These are phyloP conservation scores for Puccinia novopanici DNA, from an alignment of 1,284 basidiomycete species.

Conservation along the genomic window DNA sequence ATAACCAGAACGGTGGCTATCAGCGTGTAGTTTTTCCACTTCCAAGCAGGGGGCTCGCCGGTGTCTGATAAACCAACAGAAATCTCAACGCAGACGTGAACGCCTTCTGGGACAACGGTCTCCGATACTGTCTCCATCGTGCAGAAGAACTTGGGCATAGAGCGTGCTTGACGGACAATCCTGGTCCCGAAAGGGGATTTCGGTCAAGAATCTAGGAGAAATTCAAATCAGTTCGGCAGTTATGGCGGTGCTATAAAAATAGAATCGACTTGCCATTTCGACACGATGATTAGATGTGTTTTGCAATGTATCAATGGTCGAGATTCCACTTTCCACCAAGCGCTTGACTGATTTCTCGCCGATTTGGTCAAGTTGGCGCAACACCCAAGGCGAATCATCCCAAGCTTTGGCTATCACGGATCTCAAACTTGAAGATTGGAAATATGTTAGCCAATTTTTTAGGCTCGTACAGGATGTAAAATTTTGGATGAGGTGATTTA, in stretches of 20 bases:
- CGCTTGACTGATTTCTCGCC: conserved; percentile 50
- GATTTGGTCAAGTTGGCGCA: conserved; percentile 48
- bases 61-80: conserved; percentile 38
- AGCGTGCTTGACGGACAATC: conserved; percentile 41
- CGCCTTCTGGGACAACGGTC: conserved; percentile 26
- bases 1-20: conserved; percentile 49
- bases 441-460: neutral
- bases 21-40: conserved; percentile 39
- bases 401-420: conserved; percentile 50
- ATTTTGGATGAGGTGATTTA: neutral
- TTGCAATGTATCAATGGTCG: conserved; percentile 43
- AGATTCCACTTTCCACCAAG: conserved; percentile 37
- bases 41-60: conserved; percentile 16
- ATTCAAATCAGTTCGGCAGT: conserved; percentile 8
- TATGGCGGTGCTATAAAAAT: neutral
- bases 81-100: conserved; percentile 44
- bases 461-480: neutral
- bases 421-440: conserved; percentile 32
- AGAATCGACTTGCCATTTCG: conserved; percentile 37
- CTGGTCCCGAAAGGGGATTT: conserved; percentile 50
- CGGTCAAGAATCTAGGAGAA: conserved; percentile 48
- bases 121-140: conserved; percentile 44
- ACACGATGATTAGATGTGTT: conserved; percentile 30
- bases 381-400: conserved; percentile 49
- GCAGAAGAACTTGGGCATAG: conserved; percentile 44